Conservation (phyloP, 2,329 filamentous ascomycete species). For the Samsoniella hepiali region DNA sequence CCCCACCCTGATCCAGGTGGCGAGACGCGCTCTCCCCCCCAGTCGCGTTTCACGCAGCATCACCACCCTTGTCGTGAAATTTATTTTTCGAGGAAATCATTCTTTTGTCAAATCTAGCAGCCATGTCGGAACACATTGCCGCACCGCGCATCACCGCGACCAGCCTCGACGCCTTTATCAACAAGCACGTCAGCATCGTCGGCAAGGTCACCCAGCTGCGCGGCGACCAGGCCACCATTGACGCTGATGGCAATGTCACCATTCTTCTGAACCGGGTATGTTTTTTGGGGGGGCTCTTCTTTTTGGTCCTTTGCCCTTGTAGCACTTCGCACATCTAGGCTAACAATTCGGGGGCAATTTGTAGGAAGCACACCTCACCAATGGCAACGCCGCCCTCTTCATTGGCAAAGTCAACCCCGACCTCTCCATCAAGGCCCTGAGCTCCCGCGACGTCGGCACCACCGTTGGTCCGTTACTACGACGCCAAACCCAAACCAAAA, state of each 20-base stretch:
- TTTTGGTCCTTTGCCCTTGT: too few relatives aligned
- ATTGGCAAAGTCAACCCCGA: slow-evolving; percentile 78
- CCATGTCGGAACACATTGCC: slow-evolving; percentile 64
- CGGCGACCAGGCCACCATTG: slow-evolving; percentile 76
- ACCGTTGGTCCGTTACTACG: slow-evolving; percentile 60
- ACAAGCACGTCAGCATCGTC: slow-evolving; percentile 75
- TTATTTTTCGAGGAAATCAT: too few relatives aligned
- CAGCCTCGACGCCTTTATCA: slow-evolving; percentile 74
- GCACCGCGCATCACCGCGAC: slow-evolving; percentile 79
- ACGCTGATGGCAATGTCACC: slow-evolving; percentile 74
- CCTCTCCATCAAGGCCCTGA: slow-evolving; percentile 67
- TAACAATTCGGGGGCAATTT: background rate
- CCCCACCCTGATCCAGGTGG: background rate
- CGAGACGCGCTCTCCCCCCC: background rate
- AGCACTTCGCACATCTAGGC: too few relatives aligned
- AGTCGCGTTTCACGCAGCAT: background rate
- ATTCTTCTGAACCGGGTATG: slow-evolving; percentile 68
- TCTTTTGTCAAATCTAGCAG: background rate
- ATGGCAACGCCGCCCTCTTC: slow-evolving; percentile 69
- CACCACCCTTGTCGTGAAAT: background rate
- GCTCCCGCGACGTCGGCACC: slow-evolving; percentile 65
- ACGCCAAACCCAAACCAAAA: background rate
- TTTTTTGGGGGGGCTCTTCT: too few relatives aligned
- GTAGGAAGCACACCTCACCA: slow-evolving; percentile 67
- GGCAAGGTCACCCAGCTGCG: slow-evolving; percentile 81